A percentile compares a stretch with the other conserved stretches of the same genome.
phyloP scores from a whole-genome alignment of 2,329 filamentous ascomycete genomes.

The Plenodomus tracheiphilus region DNA sequence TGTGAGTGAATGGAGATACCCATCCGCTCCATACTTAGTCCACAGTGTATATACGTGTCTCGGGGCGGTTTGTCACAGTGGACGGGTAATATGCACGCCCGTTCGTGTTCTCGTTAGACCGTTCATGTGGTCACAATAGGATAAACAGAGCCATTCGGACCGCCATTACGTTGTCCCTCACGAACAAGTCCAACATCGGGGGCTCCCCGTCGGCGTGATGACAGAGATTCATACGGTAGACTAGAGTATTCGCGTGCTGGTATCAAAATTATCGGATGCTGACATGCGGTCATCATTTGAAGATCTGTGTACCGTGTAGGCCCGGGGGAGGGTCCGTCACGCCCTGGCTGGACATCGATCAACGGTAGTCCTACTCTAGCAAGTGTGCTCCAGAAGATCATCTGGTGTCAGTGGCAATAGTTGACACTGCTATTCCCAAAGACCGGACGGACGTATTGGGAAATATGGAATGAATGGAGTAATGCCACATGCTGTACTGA shows the following conservation, averaged over 20 bases:
- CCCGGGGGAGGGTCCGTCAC: neutral
- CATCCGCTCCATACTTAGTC: too few species aligned
- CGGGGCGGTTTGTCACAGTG: too few species aligned
- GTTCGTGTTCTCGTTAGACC: neutral
- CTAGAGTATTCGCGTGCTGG: too few species aligned
- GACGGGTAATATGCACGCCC: too few species aligned
- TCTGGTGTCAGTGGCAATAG: neutral
- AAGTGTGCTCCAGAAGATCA: neutral
- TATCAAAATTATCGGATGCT: neutral
- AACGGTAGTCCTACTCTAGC: neutral
- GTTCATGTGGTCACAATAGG: neutral
- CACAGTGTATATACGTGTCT: too few species aligned
- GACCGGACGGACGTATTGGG: neutral
- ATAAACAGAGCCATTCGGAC: neutral
- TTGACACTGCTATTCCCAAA: neutral
- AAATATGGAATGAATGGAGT: neutral
- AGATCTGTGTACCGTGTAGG: neutral
- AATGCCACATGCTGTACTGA: neutral
- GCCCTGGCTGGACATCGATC: neutral
- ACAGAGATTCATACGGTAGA: neutral
- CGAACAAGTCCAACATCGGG: neutral
- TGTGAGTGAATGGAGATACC: too few species aligned
- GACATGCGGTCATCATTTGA: neutral
- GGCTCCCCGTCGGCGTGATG: neutral
- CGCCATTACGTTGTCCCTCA: neutral